These are phyloP conservation scores for Blastobotrys arbuscula DNA, from an alignment of 1,139 yeast genomes.

Conservation along the genomic window DNA sequence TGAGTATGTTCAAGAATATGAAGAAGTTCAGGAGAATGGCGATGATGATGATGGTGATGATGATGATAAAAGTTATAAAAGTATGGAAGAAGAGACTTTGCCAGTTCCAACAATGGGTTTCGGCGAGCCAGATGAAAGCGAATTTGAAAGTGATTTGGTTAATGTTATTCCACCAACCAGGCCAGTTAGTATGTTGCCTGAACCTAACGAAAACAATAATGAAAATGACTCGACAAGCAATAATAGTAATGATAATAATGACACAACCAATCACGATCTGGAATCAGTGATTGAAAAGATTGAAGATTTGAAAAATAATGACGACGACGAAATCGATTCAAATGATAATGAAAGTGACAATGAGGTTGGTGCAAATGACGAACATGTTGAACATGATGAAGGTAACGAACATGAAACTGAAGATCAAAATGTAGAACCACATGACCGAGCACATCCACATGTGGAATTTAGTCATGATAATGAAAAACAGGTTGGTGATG, in stretches of 20 bases:
- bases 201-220: not conserved
- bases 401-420: not conserved
- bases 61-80: not conserved
- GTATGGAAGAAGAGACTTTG: not conserved
- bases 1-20: not conserved
- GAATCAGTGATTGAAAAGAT: not conserved
- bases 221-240: not conserved
- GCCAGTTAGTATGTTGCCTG: conserved; percentile 8
- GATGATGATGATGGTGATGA: not conserved
- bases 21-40: not conserved
- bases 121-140: conserved; percentile 5
- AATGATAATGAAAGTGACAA: not conserved
- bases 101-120: not conserved
- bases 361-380: not conserved
- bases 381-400: not conserved
- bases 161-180: conserved; percentile 10
- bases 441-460: not conserved
- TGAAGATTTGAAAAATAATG: not conserved
- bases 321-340: not conserved
- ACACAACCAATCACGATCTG: not conserved
- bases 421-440: not conserved
- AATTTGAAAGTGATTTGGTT: conserved; percentile 4
- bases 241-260: not conserved
- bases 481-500: not conserved
- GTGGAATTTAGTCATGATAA: not conserved